Conservation (phyloP, 495 filamentous ascomycete genomes). For the Staphylotrichum longicolle region DNA sequence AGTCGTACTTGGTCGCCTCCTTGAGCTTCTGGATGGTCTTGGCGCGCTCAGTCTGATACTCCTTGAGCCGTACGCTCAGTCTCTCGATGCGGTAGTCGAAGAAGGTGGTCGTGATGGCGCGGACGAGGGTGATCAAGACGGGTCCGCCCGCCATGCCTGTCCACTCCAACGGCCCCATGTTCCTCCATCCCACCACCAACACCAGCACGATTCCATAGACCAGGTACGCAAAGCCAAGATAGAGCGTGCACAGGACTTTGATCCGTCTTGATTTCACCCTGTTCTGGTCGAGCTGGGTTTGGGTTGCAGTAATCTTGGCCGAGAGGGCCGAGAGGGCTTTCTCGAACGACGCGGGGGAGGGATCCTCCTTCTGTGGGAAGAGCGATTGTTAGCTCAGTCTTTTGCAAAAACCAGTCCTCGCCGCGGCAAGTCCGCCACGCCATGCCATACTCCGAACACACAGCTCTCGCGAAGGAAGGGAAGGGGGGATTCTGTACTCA, state of each 20-base stretch:
- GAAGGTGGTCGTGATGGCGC: conserved; percentile 59
- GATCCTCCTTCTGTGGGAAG: conserved; percentile 65
- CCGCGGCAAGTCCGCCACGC: too few relatives aligned
- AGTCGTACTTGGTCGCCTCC: conserved; percentile 89
- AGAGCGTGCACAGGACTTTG: conserved; percentile 85
- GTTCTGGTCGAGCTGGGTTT: conserved; percentile 65
- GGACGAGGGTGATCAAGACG: conserved; percentile 69
- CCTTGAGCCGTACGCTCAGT: conserved; percentile 65
- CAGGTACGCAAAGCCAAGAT: conserved; percentile 84
- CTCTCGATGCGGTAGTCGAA: conserved; percentile 78
- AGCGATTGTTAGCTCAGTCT: neutral
- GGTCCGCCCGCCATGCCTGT: conserved; percentile 76
- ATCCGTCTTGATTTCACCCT: conserved; percentile 71
- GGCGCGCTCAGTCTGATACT: conserved; percentile 70
- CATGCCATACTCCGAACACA: too few relatives aligned
- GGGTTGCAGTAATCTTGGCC: conserved; percentile 71
- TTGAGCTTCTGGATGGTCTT: conserved; percentile 93
- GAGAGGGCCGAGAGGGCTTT: conserved; percentile 80
- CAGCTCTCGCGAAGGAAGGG: too few relatives aligned
- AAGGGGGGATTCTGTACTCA: conserved; percentile 13
- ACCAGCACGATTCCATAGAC: conserved; percentile 75
- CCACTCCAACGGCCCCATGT: conserved; percentile 72
- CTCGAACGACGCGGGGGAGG: conserved; percentile 89
- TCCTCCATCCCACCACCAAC: conserved; percentile 81
- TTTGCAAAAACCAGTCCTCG: conserved; percentile 53